Conservation (phyloP, 371 early-diverging fungal species). For the Lichtheimia corymbifera region DNA sequence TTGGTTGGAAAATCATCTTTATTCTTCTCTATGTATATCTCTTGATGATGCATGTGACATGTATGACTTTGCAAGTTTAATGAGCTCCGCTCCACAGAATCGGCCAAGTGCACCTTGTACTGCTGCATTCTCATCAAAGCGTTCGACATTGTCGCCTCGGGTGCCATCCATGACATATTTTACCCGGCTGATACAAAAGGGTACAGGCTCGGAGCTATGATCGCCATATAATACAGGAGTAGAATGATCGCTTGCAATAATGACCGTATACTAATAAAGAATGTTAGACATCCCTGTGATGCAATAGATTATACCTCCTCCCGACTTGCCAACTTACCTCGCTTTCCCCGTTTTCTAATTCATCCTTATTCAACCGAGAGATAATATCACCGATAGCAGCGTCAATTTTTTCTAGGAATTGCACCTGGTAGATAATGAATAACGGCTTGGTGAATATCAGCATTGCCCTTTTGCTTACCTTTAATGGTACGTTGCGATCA, state of each 20-base stretch:
- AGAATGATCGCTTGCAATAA: slow-evolving; percentile 58
- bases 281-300: not conserved
- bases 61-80: slow-evolving; percentile 29
- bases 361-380: slow-evolving; percentile 15
- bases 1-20: not conserved
- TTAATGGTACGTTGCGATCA: slow-evolving; percentile 37
- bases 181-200: slow-evolving; percentile 33
- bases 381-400: slow-evolving; percentile 40
- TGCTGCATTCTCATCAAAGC: slow-evolving; percentile 36
- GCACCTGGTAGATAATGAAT: slow-evolving; percentile 9
- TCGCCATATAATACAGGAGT: slow-evolving; percentile 52
- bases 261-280: slow-evolving; percentile 31
- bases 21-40: not conserved
- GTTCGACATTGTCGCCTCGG: slow-evolving; percentile 23
- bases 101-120: slow-evolving; percentile 39
- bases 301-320: too few species aligned
- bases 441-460: not conserved
- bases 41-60: slow-evolving; percentile 16
- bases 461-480: slow-evolving; percentile 20
- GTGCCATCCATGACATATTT: slow-evolving; percentile 9
- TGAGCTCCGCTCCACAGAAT: slow-evolving; percentile 47
- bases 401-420: slow-evolving; percentile 48
- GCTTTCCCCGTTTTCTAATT: slow-evolving; percentile 14
- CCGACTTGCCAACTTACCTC: slow-evolving; percentile 2
- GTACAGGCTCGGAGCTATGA: slow-evolving; percentile 56